Evolutionary conservation across 495 filamentous ascomycete species (phyloP).

Genomic region (Lophiotrema nucula): DNA sequence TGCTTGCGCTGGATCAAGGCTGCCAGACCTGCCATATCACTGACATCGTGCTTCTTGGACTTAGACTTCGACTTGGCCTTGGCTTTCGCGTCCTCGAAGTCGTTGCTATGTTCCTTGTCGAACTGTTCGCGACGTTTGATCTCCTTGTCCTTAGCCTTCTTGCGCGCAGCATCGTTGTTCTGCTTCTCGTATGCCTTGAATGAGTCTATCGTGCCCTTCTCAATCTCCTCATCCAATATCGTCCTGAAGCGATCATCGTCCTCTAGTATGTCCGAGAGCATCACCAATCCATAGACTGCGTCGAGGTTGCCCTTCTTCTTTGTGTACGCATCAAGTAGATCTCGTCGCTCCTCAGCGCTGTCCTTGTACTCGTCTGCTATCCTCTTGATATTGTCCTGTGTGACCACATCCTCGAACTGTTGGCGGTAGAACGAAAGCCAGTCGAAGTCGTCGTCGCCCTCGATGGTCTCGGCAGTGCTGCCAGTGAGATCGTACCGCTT

Average conservation of each 20-base stretch:
- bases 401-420: constrained; percentile 73
- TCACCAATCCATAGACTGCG: constrained; percentile 72
- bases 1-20: constrained; percentile 61
- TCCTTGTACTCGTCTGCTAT: constrained; percentile 77
- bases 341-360: constrained; percentile 78
- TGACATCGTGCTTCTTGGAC: constrained; percentile 23
- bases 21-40: constrained; percentile 50
- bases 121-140: constrained; percentile 64
- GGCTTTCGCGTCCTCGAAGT: constrained; percentile 32
- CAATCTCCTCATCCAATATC: constrained; percentile 82
- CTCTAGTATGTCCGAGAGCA: constrained; percentile 79
- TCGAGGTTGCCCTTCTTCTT: constrained; percentile 69
- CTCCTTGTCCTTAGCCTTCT: constrained; percentile 69
- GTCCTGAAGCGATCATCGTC: constrained; percentile 81
- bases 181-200: constrained; percentile 72
- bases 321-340: constrained; percentile 73
- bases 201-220: constrained; percentile 58
- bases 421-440: constrained; percentile 85
- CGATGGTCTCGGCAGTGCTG: constrained; percentile 74
- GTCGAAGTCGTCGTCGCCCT: constrained; percentile 77
- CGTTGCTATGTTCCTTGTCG: constrained; percentile 39
- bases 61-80: constrained; percentile 26
- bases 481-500: constrained; percentile 86
- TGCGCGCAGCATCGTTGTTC: constrained; percentile 39
- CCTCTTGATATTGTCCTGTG: constrained; percentile 63